Conservation (phyloP, 108 stramenopile species). For the Schizochytrium sp. region DNA sequence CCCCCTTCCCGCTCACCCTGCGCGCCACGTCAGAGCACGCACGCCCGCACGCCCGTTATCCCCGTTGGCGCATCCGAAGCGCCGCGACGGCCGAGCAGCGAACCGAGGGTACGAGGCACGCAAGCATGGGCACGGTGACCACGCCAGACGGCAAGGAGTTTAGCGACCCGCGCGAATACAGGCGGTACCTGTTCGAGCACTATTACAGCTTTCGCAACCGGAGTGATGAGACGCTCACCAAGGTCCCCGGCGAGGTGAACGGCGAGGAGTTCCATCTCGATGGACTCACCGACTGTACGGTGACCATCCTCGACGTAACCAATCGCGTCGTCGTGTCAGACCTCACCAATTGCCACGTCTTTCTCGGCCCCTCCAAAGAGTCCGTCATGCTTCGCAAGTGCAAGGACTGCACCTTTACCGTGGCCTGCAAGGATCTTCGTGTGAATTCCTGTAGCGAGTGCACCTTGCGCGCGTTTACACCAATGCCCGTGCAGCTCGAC, state of each 20-base stretch:
- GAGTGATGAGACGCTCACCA: conserved; percentile 40
- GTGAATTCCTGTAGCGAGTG: conserved; percentile 59
- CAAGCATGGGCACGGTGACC: not conserved
- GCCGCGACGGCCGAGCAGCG: too few relatives aligned
- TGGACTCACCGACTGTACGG: conserved; percentile 48
- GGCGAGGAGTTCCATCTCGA: conserved; percentile 64
- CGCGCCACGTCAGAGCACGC: too few relatives aligned
- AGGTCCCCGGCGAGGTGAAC: conserved; percentile 52
- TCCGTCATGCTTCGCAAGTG: conserved; percentile 65
- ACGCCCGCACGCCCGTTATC: too few relatives aligned
- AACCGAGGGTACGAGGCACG: too few relatives aligned
- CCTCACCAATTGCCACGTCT: conserved; percentile 49
- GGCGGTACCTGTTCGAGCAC: conserved; percentile 61
- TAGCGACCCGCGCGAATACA: conserved; percentile 45
- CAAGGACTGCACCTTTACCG: conserved; percentile 55
- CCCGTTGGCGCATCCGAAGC: too few relatives aligned
- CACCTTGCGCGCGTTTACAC: conserved; percentile 53
- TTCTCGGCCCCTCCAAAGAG: conserved; percentile 61
- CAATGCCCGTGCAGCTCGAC: conserved; percentile 69
- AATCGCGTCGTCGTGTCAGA: conserved; percentile 64
- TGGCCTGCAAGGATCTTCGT: conserved; percentile 66
- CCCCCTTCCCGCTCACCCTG: too few relatives aligned
- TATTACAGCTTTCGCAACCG: conserved; percentile 59
- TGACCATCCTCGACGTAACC: conserved; percentile 50
- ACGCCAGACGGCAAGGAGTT: conserved; percentile 63